Evolutionary conservation across 2,329 filamentous ascomycete species (phyloP).

Genomic region (Verticillium nubilum): DNA sequence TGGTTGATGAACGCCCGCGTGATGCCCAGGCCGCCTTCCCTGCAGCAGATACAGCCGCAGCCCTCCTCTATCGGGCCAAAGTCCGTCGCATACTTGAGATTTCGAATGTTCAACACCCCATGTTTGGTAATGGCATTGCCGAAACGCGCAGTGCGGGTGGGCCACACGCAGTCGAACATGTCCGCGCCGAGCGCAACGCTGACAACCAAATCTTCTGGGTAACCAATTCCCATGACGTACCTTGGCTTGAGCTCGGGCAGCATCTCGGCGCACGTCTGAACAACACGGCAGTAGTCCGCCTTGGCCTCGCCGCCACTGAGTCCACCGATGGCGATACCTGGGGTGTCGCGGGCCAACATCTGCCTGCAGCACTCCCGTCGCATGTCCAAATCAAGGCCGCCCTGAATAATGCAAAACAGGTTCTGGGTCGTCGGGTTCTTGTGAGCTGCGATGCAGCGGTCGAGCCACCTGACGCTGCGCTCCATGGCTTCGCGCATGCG

Average conservation of each 20-base stretch:
- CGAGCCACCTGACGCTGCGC: slow-evolving; percentile 89
- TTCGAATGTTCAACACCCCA: slow-evolving; percentile 80
- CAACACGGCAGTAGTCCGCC: slow-evolving; percentile 83
- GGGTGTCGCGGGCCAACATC: slow-evolving; percentile 88
- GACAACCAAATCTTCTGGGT: slow-evolving; percentile 92
- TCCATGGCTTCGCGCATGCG: slow-evolving; percentile 95
- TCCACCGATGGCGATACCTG: slow-evolving; percentile 93
- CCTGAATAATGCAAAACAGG: slow-evolving; percentile 97
- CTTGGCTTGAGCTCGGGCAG: slow-evolving; percentile 90
- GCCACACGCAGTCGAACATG: slow-evolving; percentile 99
- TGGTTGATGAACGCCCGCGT: slow-evolving; percentile 90
- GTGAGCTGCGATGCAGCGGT: slow-evolving; percentile 89
- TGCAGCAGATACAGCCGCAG: slow-evolving; percentile 77
- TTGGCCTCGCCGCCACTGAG: slow-evolving; percentile 95
- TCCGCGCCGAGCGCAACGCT: slow-evolving; percentile 91
- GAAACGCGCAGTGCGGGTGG: slow-evolving; percentile 90
- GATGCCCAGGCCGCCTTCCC: slow-evolving; percentile 62
- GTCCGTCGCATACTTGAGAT: slow-evolving; percentile 69
- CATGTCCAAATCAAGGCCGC: slow-evolving; percentile 84
- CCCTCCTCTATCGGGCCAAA: slow-evolving; percentile 78
- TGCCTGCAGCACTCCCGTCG: slow-evolving; percentile 74
- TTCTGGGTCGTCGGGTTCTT: slow-evolving; percentile 79
- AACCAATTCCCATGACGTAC: slow-evolving; percentile 98
- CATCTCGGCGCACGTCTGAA: slow-evolving; percentile 76
- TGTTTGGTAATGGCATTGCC: slow-evolving; percentile 83